Percentiles rank a stretch among this genome's conserved stretches.
Evolutionary conservation across 768 basidiomycete genomes (phyloP).

Genomic region (Royoungia palumana): DNA sequence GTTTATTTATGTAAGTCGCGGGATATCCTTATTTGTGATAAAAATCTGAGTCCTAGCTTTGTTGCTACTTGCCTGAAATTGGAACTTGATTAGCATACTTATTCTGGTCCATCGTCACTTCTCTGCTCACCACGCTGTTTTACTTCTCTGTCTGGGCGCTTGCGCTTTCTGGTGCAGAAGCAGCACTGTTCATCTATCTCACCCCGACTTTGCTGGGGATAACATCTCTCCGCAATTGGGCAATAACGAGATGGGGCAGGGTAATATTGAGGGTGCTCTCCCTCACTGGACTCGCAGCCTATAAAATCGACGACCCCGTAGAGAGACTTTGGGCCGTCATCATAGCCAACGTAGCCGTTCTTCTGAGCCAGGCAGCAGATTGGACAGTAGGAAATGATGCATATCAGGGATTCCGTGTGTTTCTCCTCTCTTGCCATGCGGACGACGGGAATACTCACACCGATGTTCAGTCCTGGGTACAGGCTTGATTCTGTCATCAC

Average conservation of each 20-base stretch:
- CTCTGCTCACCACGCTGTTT: slow-evolving; percentile 75
- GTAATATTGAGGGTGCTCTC: slow-evolving; percentile 47
- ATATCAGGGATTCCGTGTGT: slow-evolving; percentile 52
- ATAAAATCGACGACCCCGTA: slow-evolving; percentile 46
- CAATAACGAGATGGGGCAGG: slow-evolving; percentile 47
- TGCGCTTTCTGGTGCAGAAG: slow-evolving; percentile 78
- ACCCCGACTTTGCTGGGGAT: slow-evolving; percentile 62
- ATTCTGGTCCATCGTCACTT: slow-evolving; percentile 82
- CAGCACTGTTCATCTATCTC: slow-evolving; percentile 67
- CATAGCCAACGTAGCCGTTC: slow-evolving; percentile 46
- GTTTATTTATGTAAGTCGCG: slow-evolving; percentile 52
- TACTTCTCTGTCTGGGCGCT: slow-evolving; percentile 94
- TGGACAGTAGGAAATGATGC: slow-evolving; percentile 46
- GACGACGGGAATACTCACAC: not conserved
- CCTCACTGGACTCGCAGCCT: slow-evolving; percentile 53
- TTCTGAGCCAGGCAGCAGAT: slow-evolving; percentile 49
- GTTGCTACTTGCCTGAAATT: not conserved
- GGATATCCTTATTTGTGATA: not conserved
- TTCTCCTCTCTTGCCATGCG: not conserved
- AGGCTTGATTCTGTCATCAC: slow-evolving; percentile 62
- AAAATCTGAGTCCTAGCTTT: slow-evolving; percentile 4
- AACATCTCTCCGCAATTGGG: slow-evolving; percentile 42
- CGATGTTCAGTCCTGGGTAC: slow-evolving; percentile 52
- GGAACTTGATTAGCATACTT: slow-evolving; percentile 52
- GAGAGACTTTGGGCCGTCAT: slow-evolving; percentile 57